Evolutionary conservation across 208 protist species (phyloP), one percentile per base, ranked within the genome.

Genomic region (Acanthamoeba rhysodes): DNA sequence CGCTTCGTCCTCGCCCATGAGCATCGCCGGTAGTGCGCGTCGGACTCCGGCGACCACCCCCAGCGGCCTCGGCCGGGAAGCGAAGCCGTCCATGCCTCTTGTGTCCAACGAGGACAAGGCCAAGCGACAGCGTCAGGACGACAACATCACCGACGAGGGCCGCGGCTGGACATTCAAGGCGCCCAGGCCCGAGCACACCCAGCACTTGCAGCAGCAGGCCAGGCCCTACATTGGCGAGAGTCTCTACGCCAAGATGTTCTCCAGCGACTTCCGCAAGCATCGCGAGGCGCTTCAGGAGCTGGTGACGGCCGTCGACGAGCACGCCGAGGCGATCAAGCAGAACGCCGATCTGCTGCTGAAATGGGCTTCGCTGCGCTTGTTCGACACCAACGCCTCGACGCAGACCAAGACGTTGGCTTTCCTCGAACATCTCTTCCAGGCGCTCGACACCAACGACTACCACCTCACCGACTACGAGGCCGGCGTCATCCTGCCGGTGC

Each of bases 381-480:
- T 96, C 50, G 96, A 97, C 59, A 94, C 74, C 55, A 96, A 96
- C 88, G 48, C 92, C n/a, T 22, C 62, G 3, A 90, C 82, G 22
- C n/a, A 94, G 27, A 45, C 95, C 57, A 96, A 97, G 94, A 34
- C 74, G 14, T 6, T 96, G 85, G 59, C 84, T 16, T 57, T 96
- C 1, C 59, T 96, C 10, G 12, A 87, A 12, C 18, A 22, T 1
- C 50, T 96, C 22, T 80, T 97, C 41, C 37, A 22, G 7, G 18
- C 37, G 29, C 48, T 96, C 37, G 90, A 94, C n/a, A 24, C 16
- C 22, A 74, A 29, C 32, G 84, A 34, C 20, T 95, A 95, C 68
- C 50, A 55, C 5, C 59, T 97, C 50, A 57, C 55, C 45, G 96
- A 97, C n/a, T 95, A 95, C 48, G 96, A 97, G 62, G 95, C 95